phyloP scores from a whole-genome alignment of 768 basidiomycete genomes.

The Rhodotorula paludigena region DNA sequence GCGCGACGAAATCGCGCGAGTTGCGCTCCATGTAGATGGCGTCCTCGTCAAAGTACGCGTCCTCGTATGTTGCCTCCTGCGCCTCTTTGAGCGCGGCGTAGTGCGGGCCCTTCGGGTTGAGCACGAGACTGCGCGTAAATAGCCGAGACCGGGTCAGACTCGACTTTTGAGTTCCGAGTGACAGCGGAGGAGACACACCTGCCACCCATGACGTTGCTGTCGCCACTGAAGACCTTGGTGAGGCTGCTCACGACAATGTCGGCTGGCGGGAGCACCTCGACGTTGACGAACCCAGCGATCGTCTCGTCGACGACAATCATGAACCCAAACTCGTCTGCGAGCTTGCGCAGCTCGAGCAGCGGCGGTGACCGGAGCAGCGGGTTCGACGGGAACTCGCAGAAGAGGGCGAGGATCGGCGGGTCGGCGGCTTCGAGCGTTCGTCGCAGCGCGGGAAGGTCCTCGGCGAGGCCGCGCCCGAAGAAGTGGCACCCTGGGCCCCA shows the following conservation, averaged over 20 bases:
- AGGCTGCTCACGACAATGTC: conserved; percentile 89
- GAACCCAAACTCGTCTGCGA: conserved; percentile 86
- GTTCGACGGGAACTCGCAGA: conserved; percentile 93
- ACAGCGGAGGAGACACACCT: conserved; percentile 56
- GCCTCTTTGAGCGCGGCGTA: conserved; percentile 63
- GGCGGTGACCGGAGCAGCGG: conserved; percentile 83
- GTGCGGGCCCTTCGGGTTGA: conserved; percentile 72
- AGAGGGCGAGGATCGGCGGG: conserved; percentile 70
- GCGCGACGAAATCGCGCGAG: conserved; percentile 79
- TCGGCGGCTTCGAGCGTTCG: conserved; percentile 54
- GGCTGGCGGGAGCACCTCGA: conserved; percentile 75
- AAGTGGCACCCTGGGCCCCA: conserved; percentile 95
- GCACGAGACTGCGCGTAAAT: conserved; percentile 60
- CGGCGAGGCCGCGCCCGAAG: conserved; percentile 70
- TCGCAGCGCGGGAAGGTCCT: conserved; percentile 70
- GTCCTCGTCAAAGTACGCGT: conserved; percentile 82
- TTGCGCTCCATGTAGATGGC: conserved; percentile 97
- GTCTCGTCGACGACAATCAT: conserved; percentile 88
- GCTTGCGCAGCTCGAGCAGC: conserved; percentile 62
- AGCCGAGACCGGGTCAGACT: background rate
- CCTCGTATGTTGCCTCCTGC: conserved; percentile 64
- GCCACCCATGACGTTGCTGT: conserved; percentile 94
- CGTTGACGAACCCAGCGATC: conserved; percentile 88
- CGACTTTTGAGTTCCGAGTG: no score
- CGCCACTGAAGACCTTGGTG: conserved; percentile 91